Conservation (phyloP, 805 yeast species). For the Saccharomyces cerevisiae region DNA sequence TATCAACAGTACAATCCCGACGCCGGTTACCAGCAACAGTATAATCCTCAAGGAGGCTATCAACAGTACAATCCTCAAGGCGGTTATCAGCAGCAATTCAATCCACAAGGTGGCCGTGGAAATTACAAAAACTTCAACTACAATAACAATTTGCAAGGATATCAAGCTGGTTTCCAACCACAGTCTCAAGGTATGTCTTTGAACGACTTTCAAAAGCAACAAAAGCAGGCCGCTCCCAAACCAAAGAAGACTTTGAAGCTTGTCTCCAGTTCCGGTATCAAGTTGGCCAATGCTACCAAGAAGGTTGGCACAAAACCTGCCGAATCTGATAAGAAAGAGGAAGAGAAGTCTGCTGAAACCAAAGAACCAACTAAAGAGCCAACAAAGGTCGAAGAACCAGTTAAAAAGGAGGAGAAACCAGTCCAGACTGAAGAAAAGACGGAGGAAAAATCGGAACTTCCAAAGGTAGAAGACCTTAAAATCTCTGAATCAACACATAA, state of each 20-base stretch:
- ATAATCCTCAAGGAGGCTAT: slow-evolving; percentile 13
- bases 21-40: slow-evolving; percentile 23
- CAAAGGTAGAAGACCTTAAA: slow-evolving; percentile 27
- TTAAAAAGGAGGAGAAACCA: neutral
- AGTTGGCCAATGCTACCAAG: slow-evolving; percentile 47
- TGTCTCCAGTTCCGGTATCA: slow-evolving; percentile 57
- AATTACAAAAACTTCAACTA: slow-evolving; percentile 12
- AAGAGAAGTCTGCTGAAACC: slow-evolving; percentile 10
- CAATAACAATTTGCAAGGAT: slow-evolving; percentile 2
- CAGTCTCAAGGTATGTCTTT: slow-evolving; percentile 54
- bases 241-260: slow-evolving; percentile 65
- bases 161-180: slow-evolving; percentile 15
- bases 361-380: slow-evolving; percentile 17
- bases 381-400: slow-evolving; percentile 7
- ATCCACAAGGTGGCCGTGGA: slow-evolving; percentile 18
- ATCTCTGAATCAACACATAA: slow-evolving; percentile 17
- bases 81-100: slow-evolving; percentile 20
- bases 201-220: slow-evolving; percentile 74
- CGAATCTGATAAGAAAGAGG: slow-evolving; percentile 23
- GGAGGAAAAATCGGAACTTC: slow-evolving; percentile 17
- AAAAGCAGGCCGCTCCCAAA: slow-evolving; percentile 38
- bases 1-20: slow-evolving; percentile 24
- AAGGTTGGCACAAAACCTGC: slow-evolving; percentile 28
- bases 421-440: neutral
- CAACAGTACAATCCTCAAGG: slow-evolving; percentile 19